phyloP scores from a whole-genome alignment of 108 stramenopile genomes.

The Conticribra guillardii region DNA sequence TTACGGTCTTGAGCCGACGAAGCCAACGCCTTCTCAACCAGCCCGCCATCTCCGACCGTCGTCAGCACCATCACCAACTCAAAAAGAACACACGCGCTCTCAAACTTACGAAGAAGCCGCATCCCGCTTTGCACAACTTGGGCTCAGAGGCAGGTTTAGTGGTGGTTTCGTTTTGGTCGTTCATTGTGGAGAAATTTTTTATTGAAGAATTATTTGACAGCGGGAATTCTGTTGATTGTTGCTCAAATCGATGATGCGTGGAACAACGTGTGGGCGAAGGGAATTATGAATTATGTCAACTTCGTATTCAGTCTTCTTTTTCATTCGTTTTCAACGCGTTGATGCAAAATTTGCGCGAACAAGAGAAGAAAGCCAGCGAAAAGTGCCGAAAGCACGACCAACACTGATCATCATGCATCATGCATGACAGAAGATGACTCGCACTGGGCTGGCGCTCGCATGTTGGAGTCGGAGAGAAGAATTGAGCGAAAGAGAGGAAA shows the following conservation, averaged over 20 bases:
- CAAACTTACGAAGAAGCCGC: slow-evolving; percentile 88
- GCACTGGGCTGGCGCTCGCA: no score
- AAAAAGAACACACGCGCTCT: neutral
- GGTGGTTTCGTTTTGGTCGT: slow-evolving; percentile 79
- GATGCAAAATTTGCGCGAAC: neutral
- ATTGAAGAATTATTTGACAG: no score
- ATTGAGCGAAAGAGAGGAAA: no score
- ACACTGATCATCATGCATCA: no score
- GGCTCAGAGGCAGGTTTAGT: slow-evolving; percentile 70
- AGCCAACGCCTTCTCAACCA: no score
- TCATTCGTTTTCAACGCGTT: neutral
- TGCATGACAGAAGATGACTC: no score
- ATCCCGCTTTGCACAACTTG: slow-evolving; percentile 82
- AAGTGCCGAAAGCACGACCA: neutral
- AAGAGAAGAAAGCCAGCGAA: slow-evolving; percentile 1
- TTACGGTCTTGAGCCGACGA: no score
- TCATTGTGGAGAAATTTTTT: slow-evolving; percentile 49
- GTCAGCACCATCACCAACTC: neutral
- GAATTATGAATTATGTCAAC: neutral
- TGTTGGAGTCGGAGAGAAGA: no score
- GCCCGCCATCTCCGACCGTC: no score
- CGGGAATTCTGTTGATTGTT: no score
- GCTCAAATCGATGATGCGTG: no score
- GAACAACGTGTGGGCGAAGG: neutral
- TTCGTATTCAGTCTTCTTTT: neutral